phyloP scores from a whole-genome alignment of 1,284 basidiomycete genomes.

The Lentinula novae-zelandiae region DNA sequence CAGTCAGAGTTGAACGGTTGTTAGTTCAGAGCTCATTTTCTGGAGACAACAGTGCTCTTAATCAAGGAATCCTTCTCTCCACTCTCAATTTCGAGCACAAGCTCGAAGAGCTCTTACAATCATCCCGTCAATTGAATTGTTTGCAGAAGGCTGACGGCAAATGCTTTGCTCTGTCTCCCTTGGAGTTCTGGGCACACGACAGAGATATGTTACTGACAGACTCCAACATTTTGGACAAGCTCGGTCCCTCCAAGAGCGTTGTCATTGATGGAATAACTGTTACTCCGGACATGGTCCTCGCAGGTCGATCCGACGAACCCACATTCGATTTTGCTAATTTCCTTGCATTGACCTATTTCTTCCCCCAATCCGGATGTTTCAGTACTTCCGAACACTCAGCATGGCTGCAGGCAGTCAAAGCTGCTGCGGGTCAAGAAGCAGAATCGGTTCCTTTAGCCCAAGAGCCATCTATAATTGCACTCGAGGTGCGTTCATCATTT shows the following conservation, averaged over 20 bases:
- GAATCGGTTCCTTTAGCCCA: slow-evolving; percentile 46
- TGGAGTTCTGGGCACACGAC: slow-evolving; percentile 71
- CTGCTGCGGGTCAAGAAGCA: slow-evolving; percentile 38
- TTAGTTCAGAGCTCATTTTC: slow-evolving; percentile 56
- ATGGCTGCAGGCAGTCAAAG: slow-evolving; percentile 59
- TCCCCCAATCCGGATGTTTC: slow-evolving; percentile 68
- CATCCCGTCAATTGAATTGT: slow-evolving; percentile 37
- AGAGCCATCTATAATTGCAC: slow-evolving; percentile 62
- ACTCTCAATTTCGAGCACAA: slow-evolving; percentile 61
- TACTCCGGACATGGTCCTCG: slow-evolving; percentile 70
- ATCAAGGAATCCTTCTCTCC: slow-evolving; percentile 54
- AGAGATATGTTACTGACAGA: slow-evolving; percentile 49
- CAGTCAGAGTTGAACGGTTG: slow-evolving; percentile 77
- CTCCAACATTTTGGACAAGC: slow-evolving; percentile 51
- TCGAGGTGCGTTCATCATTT: slow-evolving; percentile 49
- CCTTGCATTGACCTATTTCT: slow-evolving; percentile 76
- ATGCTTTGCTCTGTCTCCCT: slow-evolving; percentile 71
- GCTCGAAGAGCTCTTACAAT: slow-evolving; percentile 42
- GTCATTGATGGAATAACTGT: slow-evolving; percentile 59
- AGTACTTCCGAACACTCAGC: slow-evolving; percentile 54
- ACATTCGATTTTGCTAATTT: slow-evolving; percentile 63
- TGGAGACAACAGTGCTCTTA: slow-evolving; percentile 56
- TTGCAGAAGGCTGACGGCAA: slow-evolving; percentile 42
- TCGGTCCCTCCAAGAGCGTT: slow-evolving; percentile 48
- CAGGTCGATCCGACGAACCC: slow-evolving; percentile 55